Percentiles rank a stretch among this genome's conserved stretches.
These are phyloP conservation scores for Leccinum variicolor DNA, from an alignment of 768 basidiomycete genomes.

Conservation along the genomic window DNA sequence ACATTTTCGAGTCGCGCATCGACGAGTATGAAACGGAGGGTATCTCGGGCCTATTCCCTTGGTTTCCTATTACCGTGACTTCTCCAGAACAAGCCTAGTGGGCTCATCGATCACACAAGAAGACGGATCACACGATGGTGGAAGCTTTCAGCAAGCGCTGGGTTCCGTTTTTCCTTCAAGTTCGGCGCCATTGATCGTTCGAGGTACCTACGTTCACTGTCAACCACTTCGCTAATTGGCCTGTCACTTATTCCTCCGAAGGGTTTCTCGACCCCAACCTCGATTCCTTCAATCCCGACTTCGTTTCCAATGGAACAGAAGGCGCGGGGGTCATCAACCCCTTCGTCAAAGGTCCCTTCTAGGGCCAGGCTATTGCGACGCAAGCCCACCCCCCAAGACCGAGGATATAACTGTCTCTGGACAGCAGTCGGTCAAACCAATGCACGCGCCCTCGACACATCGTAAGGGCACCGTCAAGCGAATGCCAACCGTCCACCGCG, in stretches of 20 bases:
- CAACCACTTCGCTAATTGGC: constrained; percentile 80
- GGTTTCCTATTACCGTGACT: constrained; percentile 85
- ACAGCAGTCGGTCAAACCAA: constrained; percentile 90
- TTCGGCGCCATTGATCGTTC: constrained; percentile 68
- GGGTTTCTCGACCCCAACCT: constrained; percentile 86
- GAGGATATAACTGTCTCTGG: constrained; percentile 96
- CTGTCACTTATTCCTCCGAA: constrained; percentile 90
- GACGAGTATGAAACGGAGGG: constrained; percentile 84
- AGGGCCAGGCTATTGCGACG: constrained; percentile 84
- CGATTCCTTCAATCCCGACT: constrained; percentile 89
- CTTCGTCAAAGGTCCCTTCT: constrained; percentile 89
- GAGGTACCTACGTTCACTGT: constrained; percentile 87
- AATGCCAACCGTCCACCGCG: constrained; percentile 33
- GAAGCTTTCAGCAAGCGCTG: constrained; percentile 93
- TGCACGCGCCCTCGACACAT: constrained; percentile 88
- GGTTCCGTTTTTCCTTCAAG: constrained; percentile 82
- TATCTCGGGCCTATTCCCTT: constrained; percentile 66
- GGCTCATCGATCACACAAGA: constrained; percentile 83
- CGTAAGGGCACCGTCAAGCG: constrained; percentile 74
- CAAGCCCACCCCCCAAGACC: constrained; percentile 82
- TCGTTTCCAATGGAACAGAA: constrained; percentile 72
- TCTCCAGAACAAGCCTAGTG: constrained; percentile 82
- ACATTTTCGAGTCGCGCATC: constrained; percentile 76
- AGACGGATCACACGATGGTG: constrained; percentile 92
- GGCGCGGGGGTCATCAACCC: constrained; percentile 82